Percentiles rank a stretch among this genome's conserved stretches.
These are phyloP conservation scores for Pleomassaria siparia DNA, from an alignment of 2,329 filamentous ascomycete species.

Conservation along the genomic window DNA sequence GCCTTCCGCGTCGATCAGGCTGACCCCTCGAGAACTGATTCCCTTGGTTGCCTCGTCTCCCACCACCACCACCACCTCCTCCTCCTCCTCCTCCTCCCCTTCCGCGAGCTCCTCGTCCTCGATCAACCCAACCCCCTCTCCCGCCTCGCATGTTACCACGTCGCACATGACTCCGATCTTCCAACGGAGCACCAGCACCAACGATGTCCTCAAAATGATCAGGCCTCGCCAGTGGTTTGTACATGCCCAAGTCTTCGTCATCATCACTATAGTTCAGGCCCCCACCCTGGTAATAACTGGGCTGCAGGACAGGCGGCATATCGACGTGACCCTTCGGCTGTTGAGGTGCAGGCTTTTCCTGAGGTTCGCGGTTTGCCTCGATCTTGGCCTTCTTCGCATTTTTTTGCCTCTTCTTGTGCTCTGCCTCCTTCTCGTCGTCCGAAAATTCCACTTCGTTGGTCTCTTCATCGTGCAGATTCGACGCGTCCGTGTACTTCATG, in stretches of 20 bases:
- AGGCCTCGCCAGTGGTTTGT: slow-evolving; percentile 50
- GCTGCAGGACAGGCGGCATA: slow-evolving; percentile 15
- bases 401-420: slow-evolving; percentile 63
- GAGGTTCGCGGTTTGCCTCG: slow-evolving; percentile 28
- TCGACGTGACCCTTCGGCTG: slow-evolving; percentile 5
- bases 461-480: slow-evolving; percentile 94
- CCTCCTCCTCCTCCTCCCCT: slow-evolving; percentile 30
- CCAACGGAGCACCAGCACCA: slow-evolving; percentile 41
- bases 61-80: slow-evolving; percentile 34
- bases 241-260: slow-evolving; percentile 49
- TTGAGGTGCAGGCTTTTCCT: slow-evolving; percentile 18
- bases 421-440: slow-evolving; percentile 91
- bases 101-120: slow-evolving; percentile 40
- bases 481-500: slow-evolving; percentile 88
- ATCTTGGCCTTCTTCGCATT: slow-evolving; percentile 55
- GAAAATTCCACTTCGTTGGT: slow-evolving; percentile 92
- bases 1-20: slow-evolving; percentile 16
- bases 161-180: slow-evolving; percentile 40
- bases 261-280: slow-evolving; percentile 48
- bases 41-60: slow-evolving; percentile 30
- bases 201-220: slow-evolving; percentile 51
- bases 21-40: slow-evolving; percentile 30
- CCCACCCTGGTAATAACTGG: slow-evolving; percentile 34
- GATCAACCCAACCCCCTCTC: slow-evolving; percentile 38
- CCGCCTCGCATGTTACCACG: slow-evolving; percentile 33